Conservation (phyloP, 2,329 filamentous ascomycete genomes). For the Apiospora aurea region DNA sequence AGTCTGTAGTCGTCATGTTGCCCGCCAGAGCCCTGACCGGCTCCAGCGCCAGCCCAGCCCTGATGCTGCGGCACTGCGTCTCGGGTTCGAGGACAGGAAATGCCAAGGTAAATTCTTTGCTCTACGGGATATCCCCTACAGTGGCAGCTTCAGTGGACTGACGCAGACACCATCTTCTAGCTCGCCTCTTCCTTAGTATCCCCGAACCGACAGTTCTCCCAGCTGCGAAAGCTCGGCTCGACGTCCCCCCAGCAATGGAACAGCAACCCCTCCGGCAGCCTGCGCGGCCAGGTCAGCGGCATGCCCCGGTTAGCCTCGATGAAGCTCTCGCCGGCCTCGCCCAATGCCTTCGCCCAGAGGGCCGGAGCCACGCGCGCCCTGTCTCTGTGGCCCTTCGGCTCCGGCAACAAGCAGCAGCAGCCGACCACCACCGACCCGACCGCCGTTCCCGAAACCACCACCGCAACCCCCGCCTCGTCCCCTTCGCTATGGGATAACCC, state of each 20-base stretch:
- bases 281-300: constrained; percentile 27
- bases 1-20: constrained; percentile 22
- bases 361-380: constrained; percentile 40
- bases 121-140: background rate
- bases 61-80: constrained; percentile 20
- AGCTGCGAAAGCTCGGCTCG: constrained; percentile 26
- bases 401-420: constrained; percentile 36
- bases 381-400: constrained; percentile 43
- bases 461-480: constrained; percentile 30
- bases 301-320: constrained; percentile 27
- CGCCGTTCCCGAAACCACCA: constrained; percentile 25
- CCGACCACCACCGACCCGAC: constrained; percentile 26
- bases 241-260: constrained; percentile 25
- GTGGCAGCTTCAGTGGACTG: background rate
- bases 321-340: background rate
- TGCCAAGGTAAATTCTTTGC: background rate
- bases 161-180: background rate
- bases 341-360: constrained; percentile 38
- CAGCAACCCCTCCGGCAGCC: constrained; percentile 24
- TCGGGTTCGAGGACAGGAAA: background rate
- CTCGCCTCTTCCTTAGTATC: constrained; percentile 14
- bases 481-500: constrained; percentile 22
- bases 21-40: constrained; percentile 18
- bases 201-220: constrained; percentile 30
- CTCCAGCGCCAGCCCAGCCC: constrained; percentile 12